Evolutionary conservation across 306 rosid species (phyloP).

Genomic region (Sesbania bispinosa): DNA sequence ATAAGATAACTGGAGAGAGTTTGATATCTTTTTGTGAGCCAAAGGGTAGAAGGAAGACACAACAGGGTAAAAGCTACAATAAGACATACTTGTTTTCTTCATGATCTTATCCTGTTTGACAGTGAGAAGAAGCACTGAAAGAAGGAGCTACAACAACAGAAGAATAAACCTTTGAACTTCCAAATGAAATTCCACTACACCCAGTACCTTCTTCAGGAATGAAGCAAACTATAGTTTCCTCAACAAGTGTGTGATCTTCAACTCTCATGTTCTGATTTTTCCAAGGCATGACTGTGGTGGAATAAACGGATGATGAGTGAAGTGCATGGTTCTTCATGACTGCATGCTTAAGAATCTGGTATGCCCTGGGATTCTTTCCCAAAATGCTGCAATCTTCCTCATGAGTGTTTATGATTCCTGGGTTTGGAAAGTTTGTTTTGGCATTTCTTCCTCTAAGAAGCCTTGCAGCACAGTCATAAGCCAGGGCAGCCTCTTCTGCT

Average conservation of each 20-base stretch:
- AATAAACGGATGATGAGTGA: constrained; percentile 31
- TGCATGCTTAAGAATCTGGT: constrained; percentile 64
- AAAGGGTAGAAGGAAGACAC: constrained; percentile 2
- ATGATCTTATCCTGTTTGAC: constrained; percentile 15
- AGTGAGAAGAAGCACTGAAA: constrained; percentile 47
- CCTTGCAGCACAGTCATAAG: constrained; percentile 85
- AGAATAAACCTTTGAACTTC: constrained; percentile 82
- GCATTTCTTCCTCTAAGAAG: constrained; percentile 84
- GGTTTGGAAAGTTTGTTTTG: constrained; percentile 67
- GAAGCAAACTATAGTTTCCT: constrained; percentile 71
- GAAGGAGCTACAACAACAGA: constrained; percentile 95
- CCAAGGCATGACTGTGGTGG: constrained; percentile 28
- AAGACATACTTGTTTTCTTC: constrained; percentile 7
- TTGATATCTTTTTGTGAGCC: background rate
- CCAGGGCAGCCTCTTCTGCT: constrained; percentile 80
- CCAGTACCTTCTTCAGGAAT: constrained; percentile 25
- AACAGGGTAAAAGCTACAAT: background rate
- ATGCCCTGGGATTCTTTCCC: constrained; percentile 71
- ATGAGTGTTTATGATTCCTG: constrained; percentile 25
- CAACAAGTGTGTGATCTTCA: constrained; percentile 44
- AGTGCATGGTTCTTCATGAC: constrained; percentile 61
- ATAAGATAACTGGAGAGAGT: background rate
- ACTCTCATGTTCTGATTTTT: constrained; percentile 16
- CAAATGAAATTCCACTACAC: constrained; percentile 43
- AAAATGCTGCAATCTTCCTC: constrained; percentile 41